A percentile compares a stretch with the other conserved stretches of the same genome.
These are phyloP conservation scores for Tricholoma matsutake DNA, from an alignment of 768 basidiomycete species.

Conservation along the genomic window DNA sequence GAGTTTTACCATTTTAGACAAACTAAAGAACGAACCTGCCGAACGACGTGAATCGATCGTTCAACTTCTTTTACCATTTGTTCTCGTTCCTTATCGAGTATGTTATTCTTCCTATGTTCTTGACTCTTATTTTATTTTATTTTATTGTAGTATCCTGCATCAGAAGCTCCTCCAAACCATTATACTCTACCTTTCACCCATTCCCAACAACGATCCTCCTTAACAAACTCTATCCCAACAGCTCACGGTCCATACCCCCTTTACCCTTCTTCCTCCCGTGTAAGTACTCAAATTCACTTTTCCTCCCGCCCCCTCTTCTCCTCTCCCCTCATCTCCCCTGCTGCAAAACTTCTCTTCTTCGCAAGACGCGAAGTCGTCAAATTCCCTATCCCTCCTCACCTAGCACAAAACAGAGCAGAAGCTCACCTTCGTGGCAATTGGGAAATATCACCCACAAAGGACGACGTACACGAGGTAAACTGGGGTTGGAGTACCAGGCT, in stretches of 20 bases:
- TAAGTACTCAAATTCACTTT: constrained; percentile 30
- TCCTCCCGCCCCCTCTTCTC: constrained; percentile 23
- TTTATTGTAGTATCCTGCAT: constrained; percentile 45
- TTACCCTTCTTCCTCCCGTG: constrained; percentile 32
- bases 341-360: constrained; percentile 64
- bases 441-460: constrained; percentile 44
- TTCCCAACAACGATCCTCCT: constrained; percentile 12
- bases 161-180: constrained; percentile 61
- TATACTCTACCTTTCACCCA: constrained; percentile 48
- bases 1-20: constrained; percentile 18
- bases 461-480: constrained; percentile 61
- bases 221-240: constrained; percentile 25
- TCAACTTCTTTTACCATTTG: constrained; percentile 38
- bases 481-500: constrained; percentile 31
- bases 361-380: constrained; percentile 50
- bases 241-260: constrained; percentile 47
- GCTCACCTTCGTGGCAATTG: constrained; percentile 18
- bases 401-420: constrained; percentile 30
- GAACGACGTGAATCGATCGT: constrained; percentile 28
- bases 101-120: constrained; percentile 9
- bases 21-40: constrained; percentile 25
- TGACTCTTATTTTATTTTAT: not conserved
- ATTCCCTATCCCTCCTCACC: constrained; percentile 38
- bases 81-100: constrained; percentile 51
- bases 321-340: constrained; percentile 47